phyloP scores from a whole-genome alignment of 148 eudicot genomes.

The Euryodendron excelsum region DNA sequence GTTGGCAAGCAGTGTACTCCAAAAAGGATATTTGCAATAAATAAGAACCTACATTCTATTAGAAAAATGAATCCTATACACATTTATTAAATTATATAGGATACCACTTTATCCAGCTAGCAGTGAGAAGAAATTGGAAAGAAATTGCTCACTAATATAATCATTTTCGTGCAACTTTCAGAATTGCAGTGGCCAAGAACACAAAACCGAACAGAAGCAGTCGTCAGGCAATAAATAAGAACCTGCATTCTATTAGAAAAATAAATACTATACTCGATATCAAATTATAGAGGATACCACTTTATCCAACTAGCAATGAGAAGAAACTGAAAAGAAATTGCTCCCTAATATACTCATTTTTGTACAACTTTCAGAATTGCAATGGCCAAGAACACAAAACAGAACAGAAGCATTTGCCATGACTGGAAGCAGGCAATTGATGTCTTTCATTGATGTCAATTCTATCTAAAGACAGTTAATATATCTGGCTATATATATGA shows the following conservation, averaged over 20 bases:
- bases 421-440: too few relatives aligned
- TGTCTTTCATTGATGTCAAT: too few relatives aligned
- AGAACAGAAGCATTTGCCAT: too few relatives aligned
- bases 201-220: not conserved
- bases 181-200: not conserved
- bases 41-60: not conserved
- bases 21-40: not conserved
- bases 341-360: not conserved
- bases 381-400: not conserved
- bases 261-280: not conserved
- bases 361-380: not conserved
- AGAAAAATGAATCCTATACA: not conserved
- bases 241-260: not conserved
- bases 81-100: not conserved
- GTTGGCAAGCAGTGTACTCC: not conserved
- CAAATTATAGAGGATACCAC: not conserved
- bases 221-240: not conserved
- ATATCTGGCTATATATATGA: too few relatives aligned
- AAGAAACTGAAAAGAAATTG: not conserved
- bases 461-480: too few relatives aligned
- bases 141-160: not conserved
- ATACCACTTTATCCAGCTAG: not conserved
- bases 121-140: not conserved
- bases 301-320: not conserved
- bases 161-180: not conserved